These are phyloP conservation scores for Tolypocladium endophyticum DNA, from an alignment of 2,329 filamentous ascomycete species.

Conservation along the genomic window DNA sequence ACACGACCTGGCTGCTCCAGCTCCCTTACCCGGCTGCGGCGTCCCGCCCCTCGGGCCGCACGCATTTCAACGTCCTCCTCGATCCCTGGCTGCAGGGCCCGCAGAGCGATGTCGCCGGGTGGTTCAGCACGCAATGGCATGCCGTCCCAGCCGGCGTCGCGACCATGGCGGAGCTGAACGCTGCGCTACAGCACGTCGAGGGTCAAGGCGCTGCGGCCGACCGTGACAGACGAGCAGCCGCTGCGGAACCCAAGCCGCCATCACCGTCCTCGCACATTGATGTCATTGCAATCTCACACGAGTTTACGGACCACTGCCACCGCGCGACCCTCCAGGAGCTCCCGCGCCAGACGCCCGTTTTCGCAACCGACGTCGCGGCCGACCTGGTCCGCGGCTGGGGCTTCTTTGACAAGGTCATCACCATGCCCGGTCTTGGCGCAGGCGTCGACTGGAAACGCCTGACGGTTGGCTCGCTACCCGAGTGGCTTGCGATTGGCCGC, in stretches of 20 bases:
- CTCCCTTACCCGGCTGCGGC: constrained; percentile 39
- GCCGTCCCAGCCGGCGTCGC: constrained; percentile 40
- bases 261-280: constrained; percentile 31
- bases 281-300: constrained; percentile 49
- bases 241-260: neutral
- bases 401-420: constrained; percentile 46
- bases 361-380: constrained; percentile 49
- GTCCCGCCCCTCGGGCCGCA: constrained; percentile 29
- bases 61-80: constrained; percentile 53
- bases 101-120: constrained; percentile 51
- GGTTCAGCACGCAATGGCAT: constrained; percentile 59
- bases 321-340: constrained; percentile 48
- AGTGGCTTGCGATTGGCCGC: constrained; percentile 51
- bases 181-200: constrained; percentile 39
- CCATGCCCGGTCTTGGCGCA: constrained; percentile 32
- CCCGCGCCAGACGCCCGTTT: constrained; percentile 40
- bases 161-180: constrained; percentile 44
- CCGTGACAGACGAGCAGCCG: constrained; percentile 1
- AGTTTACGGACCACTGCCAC: constrained; percentile 62
- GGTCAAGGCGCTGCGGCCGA: neutral
- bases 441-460: constrained; percentile 8
- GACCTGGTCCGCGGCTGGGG: constrained; percentile 44
- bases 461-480: constrained; percentile 30
- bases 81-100: constrained; percentile 55
- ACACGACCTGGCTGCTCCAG: constrained; percentile 58